Percentiles rank a stretch among this genome's conserved stretches.
Conservation (phyloP, 768 basidiomycete species). For the Xerocomellus dryophilus region DNA sequence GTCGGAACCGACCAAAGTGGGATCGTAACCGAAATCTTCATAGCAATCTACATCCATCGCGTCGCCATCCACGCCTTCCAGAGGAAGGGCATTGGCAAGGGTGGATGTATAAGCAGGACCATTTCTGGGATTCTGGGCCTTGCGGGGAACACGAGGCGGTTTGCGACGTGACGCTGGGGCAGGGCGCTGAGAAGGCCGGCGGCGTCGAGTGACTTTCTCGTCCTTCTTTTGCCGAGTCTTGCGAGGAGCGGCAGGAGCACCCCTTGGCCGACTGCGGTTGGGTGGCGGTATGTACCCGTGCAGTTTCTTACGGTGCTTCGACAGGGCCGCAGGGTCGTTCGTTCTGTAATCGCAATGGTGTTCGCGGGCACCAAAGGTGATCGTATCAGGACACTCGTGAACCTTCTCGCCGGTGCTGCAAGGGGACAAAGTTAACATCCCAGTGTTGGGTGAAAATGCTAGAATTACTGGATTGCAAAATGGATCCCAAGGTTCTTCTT, state of each 20-base stretch:
- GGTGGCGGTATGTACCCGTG: conserved; percentile 22
- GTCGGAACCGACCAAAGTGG: neutral
- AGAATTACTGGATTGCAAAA: conserved; percentile 17
- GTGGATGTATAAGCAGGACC: too few species aligned
- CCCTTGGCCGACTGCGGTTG: neutral
- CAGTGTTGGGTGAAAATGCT: neutral
- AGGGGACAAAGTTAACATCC: neutral
- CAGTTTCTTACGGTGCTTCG: conserved; percentile 23
- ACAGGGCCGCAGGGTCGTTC: conserved; percentile 24
- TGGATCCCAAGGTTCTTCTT: conserved; percentile 26
- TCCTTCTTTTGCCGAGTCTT: neutral
- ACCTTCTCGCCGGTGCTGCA: conserved; percentile 24
- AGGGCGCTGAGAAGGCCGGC: neutral
- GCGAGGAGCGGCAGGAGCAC: neutral
- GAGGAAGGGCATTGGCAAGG: neutral
- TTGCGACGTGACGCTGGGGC: neutral
- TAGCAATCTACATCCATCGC: neutral
- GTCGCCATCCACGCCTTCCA: neutral
- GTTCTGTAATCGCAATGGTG: conserved; percentile 23
- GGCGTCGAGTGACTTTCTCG: neutral
- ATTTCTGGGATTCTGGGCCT: neutral
- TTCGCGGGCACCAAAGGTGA: neutral
- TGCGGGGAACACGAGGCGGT: neutral
- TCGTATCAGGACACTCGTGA: conserved; percentile 14
- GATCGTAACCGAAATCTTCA: neutral